A percentile compares a stretch with the other conserved stretches of the same genome.
These are phyloP conservation scores for Bipolaris oryzae DNA, from an alignment of 2,329 filamentous ascomycete species.

Conservation along the genomic window DNA sequence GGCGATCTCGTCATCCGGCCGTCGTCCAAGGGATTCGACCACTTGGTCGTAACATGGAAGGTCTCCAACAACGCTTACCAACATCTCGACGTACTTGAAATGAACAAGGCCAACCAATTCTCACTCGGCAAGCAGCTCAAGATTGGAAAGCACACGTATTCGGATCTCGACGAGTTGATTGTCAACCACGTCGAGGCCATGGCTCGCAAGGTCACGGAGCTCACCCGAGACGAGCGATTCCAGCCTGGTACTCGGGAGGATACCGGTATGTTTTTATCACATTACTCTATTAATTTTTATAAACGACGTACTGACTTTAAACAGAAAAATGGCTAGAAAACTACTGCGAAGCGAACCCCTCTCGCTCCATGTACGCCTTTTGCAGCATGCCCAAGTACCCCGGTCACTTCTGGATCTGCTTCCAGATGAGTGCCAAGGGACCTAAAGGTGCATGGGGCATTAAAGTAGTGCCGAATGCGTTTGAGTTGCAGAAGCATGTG, in stretches of 20 bases:
- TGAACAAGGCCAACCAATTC: slow-evolving; percentile 97
- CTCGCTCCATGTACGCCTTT: slow-evolving; percentile 91
- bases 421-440: slow-evolving; percentile 84
- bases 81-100: slow-evolving; percentile 94
- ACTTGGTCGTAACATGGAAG: slow-evolving; percentile 97
- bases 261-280: slow-evolving; percentile 69
- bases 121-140: slow-evolving; percentile 85
- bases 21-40: slow-evolving; percentile 92
- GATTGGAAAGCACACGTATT: slow-evolving; percentile 90
- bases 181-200: slow-evolving; percentile 97
- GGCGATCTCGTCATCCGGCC: slow-evolving; percentile 95
- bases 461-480: slow-evolving; percentile 90
- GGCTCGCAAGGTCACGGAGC: slow-evolving; percentile 95
- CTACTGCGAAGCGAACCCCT: slow-evolving; percentile 95
- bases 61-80: slow-evolving; percentile 95
- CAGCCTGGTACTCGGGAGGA: slow-evolving; percentile 79
- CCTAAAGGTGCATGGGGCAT: slow-evolving; percentile 80
- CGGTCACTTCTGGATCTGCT: slow-evolving; percentile 94
- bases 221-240: slow-evolving; percentile 94
- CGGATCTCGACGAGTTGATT: slow-evolving; percentile 95
- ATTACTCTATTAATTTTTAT: too few species aligned
- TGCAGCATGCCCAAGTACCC: slow-evolving; percentile 91
- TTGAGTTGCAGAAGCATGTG: slow-evolving; percentile 83
- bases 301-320: slow-evolving; percentile 17
- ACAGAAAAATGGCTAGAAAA: slow-evolving; percentile 93